Conservation (phyloP, 1,284 basidiomycete genomes). For the Exsudoporus floridanus region DNA sequence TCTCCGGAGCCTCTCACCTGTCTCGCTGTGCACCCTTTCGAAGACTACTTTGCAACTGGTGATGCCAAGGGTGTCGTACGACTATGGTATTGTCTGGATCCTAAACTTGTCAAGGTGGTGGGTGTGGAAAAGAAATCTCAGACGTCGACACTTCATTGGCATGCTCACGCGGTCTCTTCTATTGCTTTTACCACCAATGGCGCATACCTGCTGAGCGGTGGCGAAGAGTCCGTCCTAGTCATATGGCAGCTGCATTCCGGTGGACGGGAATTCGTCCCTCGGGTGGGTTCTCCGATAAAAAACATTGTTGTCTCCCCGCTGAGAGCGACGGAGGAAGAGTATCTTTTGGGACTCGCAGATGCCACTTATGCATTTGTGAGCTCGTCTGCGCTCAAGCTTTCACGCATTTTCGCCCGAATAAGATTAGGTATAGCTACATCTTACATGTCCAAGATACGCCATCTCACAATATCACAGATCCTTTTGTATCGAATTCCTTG, state of each 20-base stretch:
- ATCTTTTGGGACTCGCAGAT: conserved; percentile 81
- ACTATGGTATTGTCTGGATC: conserved; percentile 89
- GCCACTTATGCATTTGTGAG: conserved; percentile 81
- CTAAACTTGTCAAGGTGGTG: conserved; percentile 50
- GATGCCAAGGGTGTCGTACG: conserved; percentile 84
- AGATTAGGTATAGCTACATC: conserved; percentile 61
- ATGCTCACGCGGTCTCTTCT: conserved; percentile 92
- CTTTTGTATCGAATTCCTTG: conserved; percentile 41
- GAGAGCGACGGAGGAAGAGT: conserved; percentile 73
- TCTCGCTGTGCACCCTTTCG: conserved; percentile 85
- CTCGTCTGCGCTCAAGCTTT: conserved; percentile 68
- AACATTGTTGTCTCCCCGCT: conserved; percentile 61
- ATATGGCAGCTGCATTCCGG: conserved; percentile 91
- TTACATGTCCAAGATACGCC: neutral
- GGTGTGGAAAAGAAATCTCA: conserved; percentile 74
- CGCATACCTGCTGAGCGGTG: conserved; percentile 90
- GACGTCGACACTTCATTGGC: conserved; percentile 93
- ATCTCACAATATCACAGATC: conserved; percentile 40
- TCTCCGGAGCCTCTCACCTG: conserved; percentile 81
- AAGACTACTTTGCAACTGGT: conserved; percentile 94
- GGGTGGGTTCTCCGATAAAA: conserved; percentile 85
- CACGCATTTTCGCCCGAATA: conserved; percentile 76
- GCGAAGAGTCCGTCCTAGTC: conserved; percentile 94
- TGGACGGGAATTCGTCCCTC: conserved; percentile 88
- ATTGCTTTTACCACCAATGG: conserved; percentile 90